Base-by-base conservation (phyloP, 768 basidiomycete genomes). In the Tubosaeta sp. region DNA sequence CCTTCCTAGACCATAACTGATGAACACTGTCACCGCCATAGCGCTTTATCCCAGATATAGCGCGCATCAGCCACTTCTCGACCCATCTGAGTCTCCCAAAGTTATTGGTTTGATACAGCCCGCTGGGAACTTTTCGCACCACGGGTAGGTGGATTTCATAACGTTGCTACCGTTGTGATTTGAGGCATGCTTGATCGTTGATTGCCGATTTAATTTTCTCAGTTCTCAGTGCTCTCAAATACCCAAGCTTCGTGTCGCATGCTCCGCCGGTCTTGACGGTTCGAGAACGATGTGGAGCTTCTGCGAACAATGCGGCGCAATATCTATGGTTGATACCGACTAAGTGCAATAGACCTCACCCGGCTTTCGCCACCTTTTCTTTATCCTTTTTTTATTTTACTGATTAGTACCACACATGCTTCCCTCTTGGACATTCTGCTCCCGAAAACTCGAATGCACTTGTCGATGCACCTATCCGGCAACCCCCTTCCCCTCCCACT, bases 271-370 rank as follows among this genome's bases (percentile, higher is more conserved):
- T 48, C 69, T 76, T 53, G 81, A 82, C 56, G 88, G 88, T 54
- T 80, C 79, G 65, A 66, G 68, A 51, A 83, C 87, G 16, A 90
- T 91, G 87, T 91, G 89, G 89, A 84, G 83, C 61, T 84, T 87
- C 66, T 91, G 89, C 68, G 88, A 90, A 76, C 78, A 89, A 73
- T 91, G 89, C 67, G 89, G 89, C 69, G 85, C 89, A 51, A 90
- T 91, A 68, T 87, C 87, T 55, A 90, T 90, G 84, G 85, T 91
- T 70, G 85, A 90, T 64, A 77, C 76, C 69, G 84, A 87, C 69
- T 85, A 71, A 59, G 14, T 45, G 19, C 36, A n/a, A 51, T 24
- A 48, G 34, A 43, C 16, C 41, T 45, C 53, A 35, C 30, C 32
- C 29, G 48, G 54, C 51, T 53, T 48, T 41, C 40, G 55, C 54